A percentile compares a stretch with the other conserved stretches of the same genome.
phyloP scores from a whole-genome alignment of 2,329 filamentous ascomycete genomes.

The Penicillium nordicum region DNA sequence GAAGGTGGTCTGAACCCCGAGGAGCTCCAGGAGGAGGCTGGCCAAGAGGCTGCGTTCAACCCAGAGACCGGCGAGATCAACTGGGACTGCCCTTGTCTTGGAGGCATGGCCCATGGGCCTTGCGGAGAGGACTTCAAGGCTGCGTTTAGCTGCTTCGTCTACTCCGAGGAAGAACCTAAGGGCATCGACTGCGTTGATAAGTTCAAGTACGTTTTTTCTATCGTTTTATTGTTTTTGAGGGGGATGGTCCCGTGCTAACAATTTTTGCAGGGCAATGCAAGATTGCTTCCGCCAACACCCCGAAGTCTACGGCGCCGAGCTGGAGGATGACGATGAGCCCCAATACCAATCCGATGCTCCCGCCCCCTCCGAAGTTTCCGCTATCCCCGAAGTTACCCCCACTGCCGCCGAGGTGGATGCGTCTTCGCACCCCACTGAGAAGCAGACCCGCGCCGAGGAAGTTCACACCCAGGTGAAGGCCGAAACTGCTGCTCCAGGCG shows the following conservation, averaged over 20 bases:
- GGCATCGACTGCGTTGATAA: slow-evolving; percentile 97
- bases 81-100: slow-evolving; percentile 97
- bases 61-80: slow-evolving; percentile 99
- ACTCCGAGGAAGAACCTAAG: slow-evolving; percentile 89
- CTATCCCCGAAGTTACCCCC: slow-evolving; percentile 19
- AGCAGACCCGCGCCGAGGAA: slow-evolving; percentile 24
- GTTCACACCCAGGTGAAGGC: slow-evolving; percentile 24
- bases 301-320: slow-evolving; percentile 85
- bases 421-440: slow-evolving; percentile 25
- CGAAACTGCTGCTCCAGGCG: slow-evolving; percentile 18
- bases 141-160: slow-evolving; percentile 98
- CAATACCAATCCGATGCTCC: slow-evolving; percentile 36
- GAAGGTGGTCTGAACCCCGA: slow-evolving; percentile 41
- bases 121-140: slow-evolving; percentile 94
- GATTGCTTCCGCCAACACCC: slow-evolving; percentile 92
- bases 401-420: slow-evolving; percentile 26
- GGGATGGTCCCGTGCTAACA: slow-evolving; percentile 26
- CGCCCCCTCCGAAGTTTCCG: slow-evolving; percentile 29
- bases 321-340: slow-evolving; percentile 66
- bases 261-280: slow-evolving; percentile 75
- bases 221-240: neutral
- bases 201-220: slow-evolving; percentile 69
- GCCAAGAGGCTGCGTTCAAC: slow-evolving; percentile 89
- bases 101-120: slow-evolving; percentile 93
- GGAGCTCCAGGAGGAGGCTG: slow-evolving; percentile 74